Base-by-base conservation (phyloP, 345 rosid genomes). In the Mallotus nudiflorus region DNA sequence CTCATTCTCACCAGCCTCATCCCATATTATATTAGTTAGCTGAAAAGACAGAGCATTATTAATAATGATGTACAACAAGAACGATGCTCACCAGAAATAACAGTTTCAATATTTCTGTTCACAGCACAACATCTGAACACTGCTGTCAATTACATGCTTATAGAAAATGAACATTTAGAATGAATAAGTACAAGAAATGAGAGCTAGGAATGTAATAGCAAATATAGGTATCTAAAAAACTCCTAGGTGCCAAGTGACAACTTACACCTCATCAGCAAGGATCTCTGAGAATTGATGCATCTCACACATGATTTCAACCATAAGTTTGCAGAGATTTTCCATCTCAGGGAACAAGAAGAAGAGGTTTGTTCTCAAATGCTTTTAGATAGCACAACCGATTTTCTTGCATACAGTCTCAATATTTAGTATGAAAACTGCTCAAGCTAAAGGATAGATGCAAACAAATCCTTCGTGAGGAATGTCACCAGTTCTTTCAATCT, bases 21-120 rank as follows among this genome's bases (percentile, higher is more conserved):
- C 90, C 97, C 97, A 92, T 96, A 89, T 83, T 82, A 96, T 96
- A 80, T 85, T 86, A 15, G 84, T 77, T 68, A 92, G 81, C 99
- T 96, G 89, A 80, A 77, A 81, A 80, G n/a, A 77, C 8, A 62
- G 20, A 40, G 46, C 40, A 74, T 45, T 24, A 73, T 57, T 25
- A 67, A 67, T 70, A 45, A 49, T 62, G 12, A 50, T 8, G 28
- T 50, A 5, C 60, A 75, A 75, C 31, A 62, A 78, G 40, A 22
- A 61, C 55, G 40, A 66, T 20, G 28, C 45, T 20, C 9, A 35
- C 58, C 35, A 33, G 40, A 24, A 60, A n/a, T 65, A 46, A 22
- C 5, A 12, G n/a, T 11, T 44, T 20, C 53, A 6, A 55, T 5
- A 25, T 29, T 68, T 39, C 9, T 19, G 14, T 54, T 39, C 18